Conservation (phyloP, 768 basidiomycete species). For the Cantharellus anzutake region DNA sequence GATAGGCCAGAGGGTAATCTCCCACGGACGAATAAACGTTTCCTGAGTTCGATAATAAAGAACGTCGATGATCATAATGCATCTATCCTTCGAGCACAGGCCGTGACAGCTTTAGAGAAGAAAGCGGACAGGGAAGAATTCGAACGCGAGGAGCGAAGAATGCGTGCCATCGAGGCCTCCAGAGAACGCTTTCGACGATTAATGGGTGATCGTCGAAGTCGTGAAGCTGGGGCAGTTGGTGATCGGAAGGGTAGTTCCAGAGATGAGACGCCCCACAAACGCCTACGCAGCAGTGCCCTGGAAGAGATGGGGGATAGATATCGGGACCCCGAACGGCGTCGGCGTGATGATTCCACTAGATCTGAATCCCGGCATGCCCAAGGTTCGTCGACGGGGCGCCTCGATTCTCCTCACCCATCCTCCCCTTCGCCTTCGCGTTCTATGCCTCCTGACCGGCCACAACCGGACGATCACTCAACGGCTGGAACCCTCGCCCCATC, state of each 20-base stretch:
- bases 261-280: not conserved
- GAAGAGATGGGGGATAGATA: not conserved
- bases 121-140: constrained; percentile 7
- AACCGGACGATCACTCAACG: no score
- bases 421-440: no score
- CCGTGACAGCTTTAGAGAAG: constrained; percentile 13
- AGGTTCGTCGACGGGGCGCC: no score
- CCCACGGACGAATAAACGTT: constrained; percentile 42
- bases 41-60: constrained; percentile 47
- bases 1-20: constrained; percentile 41
- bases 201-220: constrained; percentile 14
- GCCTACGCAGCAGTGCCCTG: not conserved
- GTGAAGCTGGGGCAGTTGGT: not conserved
- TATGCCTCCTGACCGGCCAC: no score
- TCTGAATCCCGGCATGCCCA: not conserved
- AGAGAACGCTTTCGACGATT: constrained; percentile 34
- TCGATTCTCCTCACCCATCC: no score
- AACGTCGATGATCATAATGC: constrained; percentile 94
- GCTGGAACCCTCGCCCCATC: no score
- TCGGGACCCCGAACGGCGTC: not conserved
- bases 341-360: not conserved
- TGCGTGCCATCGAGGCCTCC: constrained; percentile 57
- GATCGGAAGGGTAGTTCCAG: not conserved
- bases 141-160: constrained; percentile 21
- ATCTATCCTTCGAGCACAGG: constrained; percentile 31